phyloP scores from a whole-genome alignment of 495 filamentous ascomycete genomes.

The Penicillium argentinense region DNA sequence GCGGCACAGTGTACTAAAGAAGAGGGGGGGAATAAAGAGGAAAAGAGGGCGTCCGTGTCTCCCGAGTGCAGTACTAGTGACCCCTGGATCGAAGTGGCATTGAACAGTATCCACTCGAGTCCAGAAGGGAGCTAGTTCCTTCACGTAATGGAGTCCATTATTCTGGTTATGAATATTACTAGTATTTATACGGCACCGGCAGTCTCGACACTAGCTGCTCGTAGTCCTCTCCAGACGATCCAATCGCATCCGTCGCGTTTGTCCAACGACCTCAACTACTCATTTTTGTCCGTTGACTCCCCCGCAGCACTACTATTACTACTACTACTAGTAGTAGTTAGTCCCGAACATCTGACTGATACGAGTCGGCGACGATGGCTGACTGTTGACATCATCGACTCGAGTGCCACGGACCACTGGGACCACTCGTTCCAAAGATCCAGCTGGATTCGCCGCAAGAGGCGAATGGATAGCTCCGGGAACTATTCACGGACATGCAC shows the following conservation, averaged over 20 bases:
- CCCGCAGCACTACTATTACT: no score
- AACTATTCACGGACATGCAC: no score
- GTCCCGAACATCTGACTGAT: no score
- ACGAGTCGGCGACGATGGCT: not conserved
- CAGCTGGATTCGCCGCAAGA: not conserved
- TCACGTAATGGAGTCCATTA: slow-evolving; percentile 25
- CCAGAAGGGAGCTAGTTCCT: slow-evolving; percentile 20
- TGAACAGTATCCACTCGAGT: slow-evolving; percentile 26
- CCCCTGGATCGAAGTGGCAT: slow-evolving; percentile 32
- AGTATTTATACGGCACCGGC: no score
- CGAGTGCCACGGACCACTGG: slow-evolving; percentile 3
- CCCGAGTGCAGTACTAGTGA: no score
- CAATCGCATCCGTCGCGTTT: no score
- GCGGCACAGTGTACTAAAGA: not conserved
- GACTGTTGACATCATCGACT: slow-evolving; percentile 14
- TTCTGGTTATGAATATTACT: no score
- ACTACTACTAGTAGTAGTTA: no score
- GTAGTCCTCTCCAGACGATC: no score
- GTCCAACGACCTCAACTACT: no score
- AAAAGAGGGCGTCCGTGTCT: slow-evolving; percentile 10
- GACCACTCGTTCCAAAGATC: slow-evolving; percentile 2
- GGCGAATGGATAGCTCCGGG: slow-evolving; percentile 3
- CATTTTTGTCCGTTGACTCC: no score
- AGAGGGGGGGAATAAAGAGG: slow-evolving; percentile 8
- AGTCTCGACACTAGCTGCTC: no score